A percentile compares a stretch with the other conserved stretches of the same genome.
These are phyloP conservation scores for Allantophomopsis cytisporea DNA, from an alignment of 2,329 filamentous ascomycete genomes.

Conservation along the genomic window DNA sequence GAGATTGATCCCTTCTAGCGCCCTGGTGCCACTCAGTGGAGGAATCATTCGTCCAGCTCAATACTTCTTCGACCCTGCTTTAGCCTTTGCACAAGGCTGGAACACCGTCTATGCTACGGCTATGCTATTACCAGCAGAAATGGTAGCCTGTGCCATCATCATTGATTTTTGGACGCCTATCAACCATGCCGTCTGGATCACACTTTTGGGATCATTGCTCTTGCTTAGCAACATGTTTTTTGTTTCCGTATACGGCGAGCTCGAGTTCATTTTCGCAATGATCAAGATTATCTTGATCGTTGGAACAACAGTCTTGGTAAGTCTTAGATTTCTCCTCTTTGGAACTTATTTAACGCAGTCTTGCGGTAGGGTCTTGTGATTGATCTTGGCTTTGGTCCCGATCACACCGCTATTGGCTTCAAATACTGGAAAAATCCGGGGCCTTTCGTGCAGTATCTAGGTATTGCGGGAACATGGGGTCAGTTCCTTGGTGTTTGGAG, in stretches of 20 bases:
- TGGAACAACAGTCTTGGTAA: slow-evolving; percentile 49
- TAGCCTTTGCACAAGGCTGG: slow-evolving; percentile 41
- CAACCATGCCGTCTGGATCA: slow-evolving; percentile 9
- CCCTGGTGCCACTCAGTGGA: slow-evolving; percentile 35
- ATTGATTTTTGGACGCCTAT: slow-evolving; percentile 31
- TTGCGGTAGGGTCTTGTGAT: slow-evolving; percentile 50
- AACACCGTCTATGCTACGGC: slow-evolving; percentile 23
- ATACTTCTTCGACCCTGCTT: slow-evolving; percentile 43
- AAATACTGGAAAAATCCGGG: slow-evolving; percentile 55
- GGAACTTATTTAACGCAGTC: too few relatives aligned
- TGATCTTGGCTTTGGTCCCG: slow-evolving; percentile 73
- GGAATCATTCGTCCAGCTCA: slow-evolving; percentile 33
- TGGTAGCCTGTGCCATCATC: slow-evolving; percentile 32
- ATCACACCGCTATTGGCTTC: slow-evolving; percentile 60
- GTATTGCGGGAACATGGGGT: slow-evolving; percentile 41
- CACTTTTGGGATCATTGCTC: slow-evolving; percentile 16
- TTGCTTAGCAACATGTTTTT: slow-evolving; percentile 31
- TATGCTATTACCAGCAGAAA: slow-evolving; percentile 26
- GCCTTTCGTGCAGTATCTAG: slow-evolving; percentile 51
- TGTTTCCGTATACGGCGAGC: slow-evolving; percentile 42
- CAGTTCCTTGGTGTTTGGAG: slow-evolving; percentile 52
- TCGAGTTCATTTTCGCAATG: slow-evolving; percentile 47
- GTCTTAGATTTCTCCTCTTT: too few relatives aligned
- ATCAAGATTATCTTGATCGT: slow-evolving; percentile 45
- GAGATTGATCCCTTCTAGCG: slow-evolving; percentile 9